Conservation (phyloP, 306 rosid genomes). For the Castanopsis chinensis region DNA sequence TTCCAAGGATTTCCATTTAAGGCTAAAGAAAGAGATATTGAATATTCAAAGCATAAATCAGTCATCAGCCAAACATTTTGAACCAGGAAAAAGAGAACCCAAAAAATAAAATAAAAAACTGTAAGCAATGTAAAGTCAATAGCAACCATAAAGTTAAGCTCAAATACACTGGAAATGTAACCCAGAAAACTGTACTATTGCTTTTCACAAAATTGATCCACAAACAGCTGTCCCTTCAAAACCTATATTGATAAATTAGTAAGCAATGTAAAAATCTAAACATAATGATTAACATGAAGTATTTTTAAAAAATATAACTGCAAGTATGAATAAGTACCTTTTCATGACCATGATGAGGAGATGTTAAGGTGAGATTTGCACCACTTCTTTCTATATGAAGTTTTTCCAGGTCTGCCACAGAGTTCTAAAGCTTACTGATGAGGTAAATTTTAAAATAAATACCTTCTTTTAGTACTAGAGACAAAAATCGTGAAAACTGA, state of each 20-base stretch:
- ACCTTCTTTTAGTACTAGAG: neutral
- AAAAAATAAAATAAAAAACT: too few species aligned
- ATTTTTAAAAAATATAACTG: neutral
- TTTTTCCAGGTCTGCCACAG: slow-evolving; percentile 67
- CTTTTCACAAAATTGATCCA: slow-evolving; percentile 65
- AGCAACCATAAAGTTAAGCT: slow-evolving; percentile 92
- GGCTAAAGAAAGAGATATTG: too few species aligned
- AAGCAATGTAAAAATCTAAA: neutral
- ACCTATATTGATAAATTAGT: slow-evolving; percentile 34
- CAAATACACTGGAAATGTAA: slow-evolving; percentile 81
- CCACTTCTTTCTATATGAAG: slow-evolving; percentile 45
- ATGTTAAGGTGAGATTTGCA: slow-evolving; percentile 45
- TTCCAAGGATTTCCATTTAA: too few species aligned
- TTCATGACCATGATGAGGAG: slow-evolving; percentile 40
- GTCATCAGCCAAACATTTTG: too few species aligned
- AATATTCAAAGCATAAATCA: too few species aligned
- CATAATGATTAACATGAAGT: slow-evolving; percentile 1
- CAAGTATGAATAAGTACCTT: slow-evolving; percentile 46
- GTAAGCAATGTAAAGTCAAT: slow-evolving; percentile 64
- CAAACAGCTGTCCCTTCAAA: slow-evolving; percentile 75
- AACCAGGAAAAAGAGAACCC: too few species aligned
- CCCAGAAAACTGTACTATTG: slow-evolving; percentile 74
- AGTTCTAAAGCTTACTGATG: slow-evolving; percentile 63
- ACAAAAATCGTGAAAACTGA: neutral
- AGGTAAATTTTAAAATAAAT: slow-evolving; percentile 11